Base-by-base conservation (phyloP, 2,329 filamentous ascomycete genomes). In the Trichoderma sp. region DNA sequence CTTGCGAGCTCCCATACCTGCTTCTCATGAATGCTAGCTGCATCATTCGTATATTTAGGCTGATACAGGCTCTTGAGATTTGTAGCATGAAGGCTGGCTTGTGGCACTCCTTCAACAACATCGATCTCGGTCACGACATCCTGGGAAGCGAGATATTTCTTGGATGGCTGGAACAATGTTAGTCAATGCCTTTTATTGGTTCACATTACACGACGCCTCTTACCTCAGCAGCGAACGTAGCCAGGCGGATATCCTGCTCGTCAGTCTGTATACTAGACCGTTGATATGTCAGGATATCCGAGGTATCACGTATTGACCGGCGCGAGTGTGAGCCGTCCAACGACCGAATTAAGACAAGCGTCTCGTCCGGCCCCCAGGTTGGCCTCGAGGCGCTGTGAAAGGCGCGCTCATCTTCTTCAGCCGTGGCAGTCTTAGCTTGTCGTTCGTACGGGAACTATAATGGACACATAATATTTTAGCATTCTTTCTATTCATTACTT, bases 391-490 rank as follows among this genome's bases (percentile, higher is more conserved):
- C 91, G 74, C 89, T 86, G 81, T 94, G 92, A 80, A 91, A 96
- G 30, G 84, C 86, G 77, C 87, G 87, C 74, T 95, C 92, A 72
- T 83, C 82, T 61, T 88, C 85, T 76, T 86, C 86, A 85, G 94
- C 86, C 71, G 91, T 82, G 71, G 89, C 87, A 51, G 88, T 89
- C 79, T 95, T 94, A 74, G 90, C 85, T 82, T 90, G 90, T 84
- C 94, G 93, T 81, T 93, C 88, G 84, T 96, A 96, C 67, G 94
- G 94, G 89, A 92, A 97, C 94, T 97, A 89, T 78, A 80, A 77
- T 76, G 76, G 81, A 79, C 78, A 75, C 67, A 21, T 15, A n/a
- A 79, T 80, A 78, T 82, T 81, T 89, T 86, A 87, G 85, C 80
- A 79, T 80, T 79, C 72, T 79, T 80, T 79, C 72, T 79, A 79